Percentiles rank a stretch among this genome's conserved stretches.
phyloP scores from a whole-genome alignment of 768 basidiomycete species.

The Xerocomellus intermedius region DNA sequence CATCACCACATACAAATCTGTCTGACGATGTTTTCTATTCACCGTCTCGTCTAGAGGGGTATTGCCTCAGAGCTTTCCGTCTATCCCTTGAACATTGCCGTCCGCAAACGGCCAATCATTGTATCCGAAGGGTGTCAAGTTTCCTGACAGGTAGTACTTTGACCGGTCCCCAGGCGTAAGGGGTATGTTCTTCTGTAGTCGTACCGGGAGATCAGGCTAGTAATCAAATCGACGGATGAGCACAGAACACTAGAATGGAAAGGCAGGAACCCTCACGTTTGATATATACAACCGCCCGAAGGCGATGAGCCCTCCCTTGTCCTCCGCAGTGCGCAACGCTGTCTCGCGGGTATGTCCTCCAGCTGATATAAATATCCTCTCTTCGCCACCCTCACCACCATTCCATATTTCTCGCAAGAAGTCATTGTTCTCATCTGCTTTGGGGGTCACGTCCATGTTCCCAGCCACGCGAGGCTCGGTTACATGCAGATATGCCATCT shows the following conservation, averaged over 20 bases:
- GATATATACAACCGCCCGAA: constrained; percentile 39
- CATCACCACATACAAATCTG: neutral
- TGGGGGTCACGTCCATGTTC: neutral
- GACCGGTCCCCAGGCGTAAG: constrained; percentile 19
- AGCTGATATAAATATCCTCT: constrained; percentile 38
- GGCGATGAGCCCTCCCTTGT: constrained; percentile 20
- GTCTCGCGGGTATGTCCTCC: constrained; percentile 44
- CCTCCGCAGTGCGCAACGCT: constrained; percentile 39
- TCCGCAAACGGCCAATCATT: constrained; percentile 31
- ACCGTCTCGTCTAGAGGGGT: neutral
- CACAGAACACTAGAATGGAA: neutral
- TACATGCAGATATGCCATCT: constrained; percentile 53
- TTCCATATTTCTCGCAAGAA: constrained; percentile 47
- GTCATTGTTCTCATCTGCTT: constrained; percentile 36
- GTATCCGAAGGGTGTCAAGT: constrained; percentile 28
- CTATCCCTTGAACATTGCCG: neutral
- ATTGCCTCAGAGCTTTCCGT: neutral
- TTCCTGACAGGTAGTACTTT: constrained; percentile 26
- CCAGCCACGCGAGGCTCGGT: constrained; percentile 39
- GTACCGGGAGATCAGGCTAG: constrained; percentile 35
- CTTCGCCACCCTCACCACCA: constrained; percentile 22
- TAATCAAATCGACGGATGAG: neutral
- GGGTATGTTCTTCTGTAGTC: constrained; percentile 22
- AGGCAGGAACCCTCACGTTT: constrained; percentile 32
- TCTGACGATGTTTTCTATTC: neutral